Percentiles rank a stretch among this genome's conserved stretches.
phyloP scores from a whole-genome alignment of 108 stramenopile genomes.

The Skeletonema tropicum region DNA sequence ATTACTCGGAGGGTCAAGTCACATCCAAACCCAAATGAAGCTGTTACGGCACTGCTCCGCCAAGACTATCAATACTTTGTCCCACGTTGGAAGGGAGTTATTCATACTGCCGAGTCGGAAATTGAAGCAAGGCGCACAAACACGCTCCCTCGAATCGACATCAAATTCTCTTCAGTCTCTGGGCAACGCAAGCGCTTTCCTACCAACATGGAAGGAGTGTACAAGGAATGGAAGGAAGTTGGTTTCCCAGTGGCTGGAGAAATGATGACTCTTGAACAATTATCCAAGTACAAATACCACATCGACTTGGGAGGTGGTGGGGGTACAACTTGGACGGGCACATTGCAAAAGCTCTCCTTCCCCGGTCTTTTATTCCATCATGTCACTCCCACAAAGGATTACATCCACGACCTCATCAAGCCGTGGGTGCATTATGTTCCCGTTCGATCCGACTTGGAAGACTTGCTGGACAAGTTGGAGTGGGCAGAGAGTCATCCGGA shows the following conservation, averaged over 20 bases:
- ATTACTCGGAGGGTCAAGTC: neutral
- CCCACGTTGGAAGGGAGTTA: conserved; percentile 16
- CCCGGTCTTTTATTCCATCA: conserved; percentile 31
- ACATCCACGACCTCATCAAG: conserved; percentile 7
- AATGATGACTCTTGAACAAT: neutral
- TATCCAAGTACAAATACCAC: conserved; percentile 27
- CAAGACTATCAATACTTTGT: neutral
- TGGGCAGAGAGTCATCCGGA: conserved; percentile 16
- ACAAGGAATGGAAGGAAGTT: neutral
- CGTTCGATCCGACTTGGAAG: conserved; percentile 6
- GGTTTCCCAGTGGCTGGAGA: conserved; percentile 4
- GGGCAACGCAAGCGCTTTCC: neutral
- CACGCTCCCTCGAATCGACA: conserved; percentile 8
- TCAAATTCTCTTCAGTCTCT: neutral
- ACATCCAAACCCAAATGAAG: neutral
- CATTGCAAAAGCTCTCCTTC: conserved; percentile 25
- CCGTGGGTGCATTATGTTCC: conserved; percentile 31
- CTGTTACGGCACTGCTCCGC: neutral
- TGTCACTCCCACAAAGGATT: conserved; percentile 18
- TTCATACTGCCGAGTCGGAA: conserved; percentile 18
- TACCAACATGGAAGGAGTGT: neutral
- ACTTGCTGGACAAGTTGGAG: conserved; percentile 11
- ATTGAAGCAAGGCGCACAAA: neutral
- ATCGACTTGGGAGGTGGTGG: conserved; percentile 45
- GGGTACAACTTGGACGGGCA: conserved; percentile 33